Evolutionary conservation across 1,284 basidiomycete genomes (phyloP), one percentile per base, ranked within the genome.

Genomic region (Sanghuangporus weigelae): DNA sequence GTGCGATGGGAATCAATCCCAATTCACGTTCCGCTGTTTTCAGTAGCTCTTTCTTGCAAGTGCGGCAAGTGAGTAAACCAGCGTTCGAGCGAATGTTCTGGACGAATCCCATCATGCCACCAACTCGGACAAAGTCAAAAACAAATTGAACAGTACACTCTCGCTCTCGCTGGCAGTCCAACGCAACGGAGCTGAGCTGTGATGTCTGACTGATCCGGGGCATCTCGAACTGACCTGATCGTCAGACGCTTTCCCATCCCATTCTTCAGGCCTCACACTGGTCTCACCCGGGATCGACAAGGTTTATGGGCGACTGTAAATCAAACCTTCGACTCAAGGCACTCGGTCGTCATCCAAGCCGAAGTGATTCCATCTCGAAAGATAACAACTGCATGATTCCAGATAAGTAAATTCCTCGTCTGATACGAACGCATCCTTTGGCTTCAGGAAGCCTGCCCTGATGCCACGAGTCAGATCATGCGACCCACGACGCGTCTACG

Each of bases 1-100:
- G n/a, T n/a, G n/a, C n/a, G n/a, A n/a, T n/a, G n/a, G n/a, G n/a
- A n/a, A n/a, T n/a, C n/a, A n/a, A n/a, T 12, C 11, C 11, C 40
- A 42, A 2, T n/a, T 71, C 64, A 76, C 49, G 38, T 23, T 38
- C 26, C 14, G 42, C 57, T 46, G 48, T n/a, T 44, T n/a, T 44
- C 12, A 12, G 11, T 2, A 44, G 11, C 16, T 46, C 40, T 21
- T 55, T 40, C 19, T 21, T 21, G 48, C 26, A 3, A 31, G 26
- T 5, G 26, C 3, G 26, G 5, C 26, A 4, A 5, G 3, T 31
- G 26, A 3, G 26, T 5, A 31, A 31, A 31, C 26, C 26, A 31
- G 26, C 26, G 26, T 31, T 31, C 26, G 26, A 31, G 26, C 26
- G 3, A 31, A 31, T 31, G 26, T 31, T 31, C 26, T 31, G 26